Evolutionary conservation across 176 grass and related monocot species (phyloP).

Genomic region (Musa schizocarpa): DNA sequence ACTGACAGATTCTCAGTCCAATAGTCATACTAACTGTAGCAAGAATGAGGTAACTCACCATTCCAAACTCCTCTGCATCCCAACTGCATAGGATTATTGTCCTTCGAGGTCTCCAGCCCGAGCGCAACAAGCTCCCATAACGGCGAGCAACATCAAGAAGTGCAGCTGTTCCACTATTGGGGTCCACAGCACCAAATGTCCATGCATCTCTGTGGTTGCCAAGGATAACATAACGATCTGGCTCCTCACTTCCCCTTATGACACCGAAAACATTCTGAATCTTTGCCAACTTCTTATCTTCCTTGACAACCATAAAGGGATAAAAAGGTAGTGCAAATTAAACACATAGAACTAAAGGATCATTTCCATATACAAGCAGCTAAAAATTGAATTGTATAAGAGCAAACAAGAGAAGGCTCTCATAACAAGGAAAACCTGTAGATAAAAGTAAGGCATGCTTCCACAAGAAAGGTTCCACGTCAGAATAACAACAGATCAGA

Average conservation of each 20-base stretch:
- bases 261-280: slow-evolving; percentile 65
- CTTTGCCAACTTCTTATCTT: slow-evolving; percentile 42
- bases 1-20: no score
- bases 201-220: slow-evolving; percentile 98
- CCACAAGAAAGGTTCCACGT: not conserved
- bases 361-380: not conserved
- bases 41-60: slow-evolving; percentile 41
- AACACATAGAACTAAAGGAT: not conserved
- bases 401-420: no score
- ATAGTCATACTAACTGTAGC: no score
- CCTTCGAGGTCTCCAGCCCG: slow-evolving; percentile 81
- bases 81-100: slow-evolving; percentile 90
- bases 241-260: slow-evolving; percentile 67
- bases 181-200: slow-evolving; percentile 97
- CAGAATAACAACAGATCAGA: not conserved
- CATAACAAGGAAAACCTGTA: no score
- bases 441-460: not conserved
- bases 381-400: no score
- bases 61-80: slow-evolving; percentile 98
- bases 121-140: slow-evolving; percentile 59
- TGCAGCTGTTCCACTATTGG: slow-evolving; percentile 79
- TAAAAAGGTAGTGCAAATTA: not conserved
- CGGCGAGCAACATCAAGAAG: slow-evolving; percentile 74
- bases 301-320: slow-evolving; percentile 45
- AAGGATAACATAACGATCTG: slow-evolving; percentile 80